phyloP scores from a whole-genome alignment of 2,329 filamentous ascomycete species.

The Annulohypoxylon truncatum region DNA sequence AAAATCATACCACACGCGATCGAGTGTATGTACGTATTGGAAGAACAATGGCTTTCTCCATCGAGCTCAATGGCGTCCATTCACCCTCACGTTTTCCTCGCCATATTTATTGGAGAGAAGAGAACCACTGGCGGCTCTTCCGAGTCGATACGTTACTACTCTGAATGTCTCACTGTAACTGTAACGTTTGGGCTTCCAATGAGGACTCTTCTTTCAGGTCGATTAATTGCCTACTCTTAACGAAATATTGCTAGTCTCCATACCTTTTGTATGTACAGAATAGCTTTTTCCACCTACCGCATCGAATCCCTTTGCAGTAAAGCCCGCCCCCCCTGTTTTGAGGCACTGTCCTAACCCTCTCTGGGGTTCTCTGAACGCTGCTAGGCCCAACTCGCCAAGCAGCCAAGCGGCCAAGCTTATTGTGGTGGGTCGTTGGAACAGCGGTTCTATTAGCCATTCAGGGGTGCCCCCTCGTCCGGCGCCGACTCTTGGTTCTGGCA shows the following conservation, averaged over 20 bases:
- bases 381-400: constrained; percentile 27
- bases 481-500: constrained; percentile 34
- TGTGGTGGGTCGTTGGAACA: constrained; percentile 23
- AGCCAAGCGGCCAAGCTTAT: constrained; percentile 32
- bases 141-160: constrained; percentile 7
- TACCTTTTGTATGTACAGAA: constrained; percentile 5
- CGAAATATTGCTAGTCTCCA: constrained; percentile 5
- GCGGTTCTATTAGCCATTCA: constrained; percentile 36
- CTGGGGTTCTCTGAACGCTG: constrained; percentile 14
- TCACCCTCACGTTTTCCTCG: neutral
- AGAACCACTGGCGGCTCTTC: constrained; percentile 9
- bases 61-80: constrained; percentile 10
- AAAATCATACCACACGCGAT: constrained; percentile 23
- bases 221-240: constrained; percentile 13
- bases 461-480: constrained; percentile 36
- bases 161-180: constrained; percentile 4
- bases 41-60: constrained; percentile 24
- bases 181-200: constrained; percentile 19
- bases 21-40: neutral
- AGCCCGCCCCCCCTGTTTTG: constrained; percentile 21
- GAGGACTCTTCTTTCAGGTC: constrained; percentile 7
- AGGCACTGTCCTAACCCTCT: constrained; percentile 30
- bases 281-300: constrained; percentile 21
- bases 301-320: constrained; percentile 36
- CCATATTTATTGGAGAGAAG: constrained; percentile 27